Evolutionary conservation across 1,139 yeast genomes (phyloP), one percentile per base, ranked within the genome.

Genomic region (Meyerozyma guilliermondii): DNA sequence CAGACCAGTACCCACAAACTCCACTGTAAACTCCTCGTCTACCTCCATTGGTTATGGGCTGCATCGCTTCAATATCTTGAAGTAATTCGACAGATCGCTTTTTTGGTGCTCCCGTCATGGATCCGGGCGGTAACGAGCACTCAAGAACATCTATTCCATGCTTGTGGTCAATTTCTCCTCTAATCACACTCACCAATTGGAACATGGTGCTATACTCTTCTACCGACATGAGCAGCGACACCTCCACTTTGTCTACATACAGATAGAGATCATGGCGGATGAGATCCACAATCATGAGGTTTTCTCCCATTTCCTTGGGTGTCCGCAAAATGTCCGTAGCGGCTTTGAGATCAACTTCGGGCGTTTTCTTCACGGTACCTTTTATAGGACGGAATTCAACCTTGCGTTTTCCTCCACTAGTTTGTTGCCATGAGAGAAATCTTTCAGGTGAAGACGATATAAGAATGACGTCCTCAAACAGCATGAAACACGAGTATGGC

Each of bases 91-190:
- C 96, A 0, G 97, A 87, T 45, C 96, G 74, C 55, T 83, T 86
- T 65, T 94, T 94, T 1, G 99, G 99, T 0, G 99, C 98, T 3
- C 99, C 99, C 0, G 99, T 94, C 99, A 94, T 94, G 1, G 98
- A 91, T 0, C 99, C 99, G 0, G 99, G 97, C 2, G 99, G 98
- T 30, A 94, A 67, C 0, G 96, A 81, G 46, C 80, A 80, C 20
- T 81, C 77, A 16, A 92, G 70, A 5, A 91, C 70, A 58, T 92
- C 98, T 35, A 89, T 70, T 0, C 98, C 98, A 24, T 74, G 68
- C 2, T 55, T 47, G 14, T 56, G 54, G 10, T 62, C 50, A 14
- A 83, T 68, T 22, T 69, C 61, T 0, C 97, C 98, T 43, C 72
- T 77, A 28, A 94, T 88, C 3, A 87, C 96, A 41, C 96, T 86